Conservation (phyloP, 78 protist genomes). For the Pelomyxa schiedti region DNA sequence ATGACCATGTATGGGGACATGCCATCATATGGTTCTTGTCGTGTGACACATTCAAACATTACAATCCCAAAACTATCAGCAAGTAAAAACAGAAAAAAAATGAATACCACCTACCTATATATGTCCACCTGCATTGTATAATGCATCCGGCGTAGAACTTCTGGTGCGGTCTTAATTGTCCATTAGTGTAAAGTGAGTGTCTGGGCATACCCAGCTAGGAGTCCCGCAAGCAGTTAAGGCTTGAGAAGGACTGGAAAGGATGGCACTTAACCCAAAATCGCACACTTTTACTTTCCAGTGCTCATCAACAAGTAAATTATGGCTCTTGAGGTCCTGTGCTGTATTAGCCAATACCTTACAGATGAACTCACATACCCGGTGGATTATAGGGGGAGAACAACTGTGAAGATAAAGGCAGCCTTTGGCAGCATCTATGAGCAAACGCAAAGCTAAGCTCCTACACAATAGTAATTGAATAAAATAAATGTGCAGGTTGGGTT, state of each 20-base stretch:
- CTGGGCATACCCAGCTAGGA: conserved; percentile 56
- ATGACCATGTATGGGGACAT: conserved; percentile 54
- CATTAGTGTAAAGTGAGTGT: conserved; percentile 40
- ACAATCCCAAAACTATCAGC: conserved; percentile 15
- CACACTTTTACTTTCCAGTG: conserved; percentile 50
- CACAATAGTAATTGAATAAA: too few species aligned
- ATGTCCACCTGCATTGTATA: too few species aligned
- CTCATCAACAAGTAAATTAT: conserved; percentile 44
- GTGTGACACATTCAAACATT: conserved; percentile 49
- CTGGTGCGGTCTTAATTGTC: neutral
- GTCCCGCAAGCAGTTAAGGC: conserved; percentile 63
- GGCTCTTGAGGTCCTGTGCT: conserved; percentile 55
- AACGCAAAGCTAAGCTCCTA: neutral
- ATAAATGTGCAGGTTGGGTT: too few species aligned
- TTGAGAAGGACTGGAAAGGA: conserved; percentile 16
- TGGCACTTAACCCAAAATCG: conserved; percentile 48
- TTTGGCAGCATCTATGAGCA: conserved; percentile 28
- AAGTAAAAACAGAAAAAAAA: neutral
- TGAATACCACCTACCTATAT: neutral
- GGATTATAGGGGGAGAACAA: conserved; percentile 41
- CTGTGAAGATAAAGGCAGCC: conserved; percentile 46
- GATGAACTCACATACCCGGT: conserved; percentile 8
- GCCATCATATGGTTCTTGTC: conserved; percentile 40
- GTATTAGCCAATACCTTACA: neutral
- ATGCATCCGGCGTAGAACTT: neutral